Conservation (phyloP, 257 asterid species). For the Nicotiana sylvestris region DNA sequence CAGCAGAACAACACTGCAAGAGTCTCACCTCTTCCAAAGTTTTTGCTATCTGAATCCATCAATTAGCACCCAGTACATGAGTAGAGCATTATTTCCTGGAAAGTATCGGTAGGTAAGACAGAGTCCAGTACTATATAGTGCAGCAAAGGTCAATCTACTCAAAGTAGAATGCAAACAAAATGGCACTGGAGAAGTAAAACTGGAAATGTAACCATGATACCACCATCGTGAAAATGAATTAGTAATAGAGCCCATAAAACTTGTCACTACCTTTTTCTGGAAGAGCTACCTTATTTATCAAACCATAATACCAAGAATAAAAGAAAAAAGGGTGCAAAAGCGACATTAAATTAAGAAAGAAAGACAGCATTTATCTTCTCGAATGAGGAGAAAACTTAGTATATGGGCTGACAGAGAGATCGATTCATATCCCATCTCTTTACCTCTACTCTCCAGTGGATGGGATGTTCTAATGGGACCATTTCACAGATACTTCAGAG, state of each 20-base stretch:
- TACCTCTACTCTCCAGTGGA: neutral
- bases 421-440: neutral
- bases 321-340: neutral
- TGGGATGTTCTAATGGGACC: neutral
- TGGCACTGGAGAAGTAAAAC: neutral
- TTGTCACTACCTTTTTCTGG: neutral
- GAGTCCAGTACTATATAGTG: neutral
- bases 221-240: neutral
- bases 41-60: constrained; percentile 88
- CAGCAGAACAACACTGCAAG: neutral
- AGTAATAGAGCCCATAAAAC: neutral
- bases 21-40: constrained; percentile 87
- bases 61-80: constrained; percentile 41
- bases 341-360: neutral
- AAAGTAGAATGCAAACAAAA: neutral
- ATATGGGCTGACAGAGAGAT: neutral
- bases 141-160: constrained; percentile 3
- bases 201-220: neutral
- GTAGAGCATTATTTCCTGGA: constrained; percentile 46
- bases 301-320: neutral
- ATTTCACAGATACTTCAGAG: neutral
- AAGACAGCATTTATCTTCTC: neutral
- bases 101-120: constrained; percentile 1
- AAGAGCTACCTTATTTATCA: neutral
- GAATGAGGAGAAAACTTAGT: neutral